Evolutionary conservation across 371 early-diverging fungal genomes (phyloP), one percentile per base, ranked within the genome.

Genomic region (Haplosporangium sp.): DNA sequence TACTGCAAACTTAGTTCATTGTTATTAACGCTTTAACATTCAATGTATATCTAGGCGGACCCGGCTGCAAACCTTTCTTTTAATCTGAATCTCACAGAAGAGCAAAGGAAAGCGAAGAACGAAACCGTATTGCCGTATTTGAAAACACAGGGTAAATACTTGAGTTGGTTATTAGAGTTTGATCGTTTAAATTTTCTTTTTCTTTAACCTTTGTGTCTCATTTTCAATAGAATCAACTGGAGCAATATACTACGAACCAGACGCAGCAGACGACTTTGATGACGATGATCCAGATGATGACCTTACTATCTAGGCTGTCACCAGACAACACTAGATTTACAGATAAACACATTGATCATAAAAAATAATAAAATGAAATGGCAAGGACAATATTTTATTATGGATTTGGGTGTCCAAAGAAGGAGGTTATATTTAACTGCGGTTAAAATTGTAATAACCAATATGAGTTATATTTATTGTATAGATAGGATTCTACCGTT

Each of bases 211-310:
- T 50, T 50, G 50, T 48, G 3, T 59, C 2, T 3, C 7, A 19
- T 44, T 3, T n/a, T 50, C 3, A 53, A 5, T 72, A 77, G 79
- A 78, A 73, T 63, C 79, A 4, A 63, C 79, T 1, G 79, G 79
- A n/a, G 85, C 86, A 17, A 92, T 94, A 50, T 85, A 86, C 64
- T 94, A 94, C 68, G 92, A 92, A 71, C 88, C 88, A 38, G 94
- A 92, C 71, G 88, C 89, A 35, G 92, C 88, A 27, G 95, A 94
- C 58, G 94, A 94, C 59, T 93, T 91, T 86, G 94, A 94, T 68
- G 90, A 90, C 50, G 94, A 94, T 48, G 94, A 94, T 74, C 94
- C 93, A 7, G 94, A 94, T 72, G 94, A 92, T 57, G 94, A 94
- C 78, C 84, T 94, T 52, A 93, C 93, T 48, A 92, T 94, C 58